Base-by-base conservation (phyloP, 1,139 yeast genomes). In the Pichia kudriavzevii region DNA sequence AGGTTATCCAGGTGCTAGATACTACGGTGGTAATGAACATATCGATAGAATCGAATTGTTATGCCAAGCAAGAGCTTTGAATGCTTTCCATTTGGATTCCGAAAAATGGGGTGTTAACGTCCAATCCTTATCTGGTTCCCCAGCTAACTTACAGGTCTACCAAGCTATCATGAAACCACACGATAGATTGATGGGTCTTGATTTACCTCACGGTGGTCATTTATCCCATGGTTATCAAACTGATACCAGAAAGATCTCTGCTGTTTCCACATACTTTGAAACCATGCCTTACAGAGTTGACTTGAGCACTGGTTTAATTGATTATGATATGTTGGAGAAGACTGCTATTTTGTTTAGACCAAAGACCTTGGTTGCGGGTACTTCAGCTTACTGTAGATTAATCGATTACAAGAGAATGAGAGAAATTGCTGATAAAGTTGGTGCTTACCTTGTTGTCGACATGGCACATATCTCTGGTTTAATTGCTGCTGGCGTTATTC, bases 401-500 rank as follows among this genome's bases (percentile, higher is more conserved):
- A 84, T 91, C 54, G 97, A 91, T 66, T 91, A 88, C 74, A 78
- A 79, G 66, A 80, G 87, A 67, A 85, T 91, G 95, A 78, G 94
- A 60, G 85, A 81, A 64, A 88, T 91, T 52, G 95, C 98, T 43
- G 96, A 91, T 66, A 79, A 78, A 55, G 94, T 87, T 50, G 96
- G 95, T 56, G 97, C 97, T 37, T 91, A 88, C 66, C 72, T 91
- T 52, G 78, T 91, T 64, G 93, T 85, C 43, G 98, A 91, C 63
- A 91, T 91, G 97, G 97, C 98, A 30, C 98, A 91, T 64, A 91
- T 91, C 51, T 84, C 96, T 22, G 97, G 98, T 58, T 72, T 91
- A 51, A 74, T 91, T 45, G 95, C 97, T 42, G 95, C 97, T 42
- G 95, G 94, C 49, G 97, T 88, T 41, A 84, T 85, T 44, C 94